Base-by-base conservation (phyloP, 2,329 filamentous ascomycete species). In the Fusarium sp. region DNA sequence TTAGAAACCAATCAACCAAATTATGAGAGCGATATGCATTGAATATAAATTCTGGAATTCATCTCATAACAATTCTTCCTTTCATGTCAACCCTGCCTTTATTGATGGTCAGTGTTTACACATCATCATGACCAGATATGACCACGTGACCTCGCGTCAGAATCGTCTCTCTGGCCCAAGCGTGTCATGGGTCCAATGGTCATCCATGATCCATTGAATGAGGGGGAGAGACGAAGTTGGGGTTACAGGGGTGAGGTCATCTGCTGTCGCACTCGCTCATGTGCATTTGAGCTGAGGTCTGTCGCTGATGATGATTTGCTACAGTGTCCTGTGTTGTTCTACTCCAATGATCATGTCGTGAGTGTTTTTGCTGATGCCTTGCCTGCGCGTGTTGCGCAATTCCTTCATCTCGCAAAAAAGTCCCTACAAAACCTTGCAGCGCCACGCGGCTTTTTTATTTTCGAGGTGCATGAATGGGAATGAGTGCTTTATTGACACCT, bases 101-200 rank as follows among this genome's bases (percentile, higher is more conserved):
- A 15, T 8, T 20, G 15, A 13, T 37, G 18, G 21, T 4, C 46
- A 24, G 20, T 49, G 23, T 35, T 33, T 8, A 44, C 7, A 26
- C 16, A 57, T 16, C n/a, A 56, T 43, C 16, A 47, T 38, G 43
- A 16, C 52, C 66, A 61, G 61, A 56, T n/a, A 38, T 4, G 50
- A 11, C 16, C 75, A 79, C 76, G 77, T 78, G 76, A 79, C 60
- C 75, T 76, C 77, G 77, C 78, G 77, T 79, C 77, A 77, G 70
- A 62, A 66, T 68, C 69, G 71, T 67, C 29, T 67, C 56, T 62
- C 63, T 60, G 69, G 62, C 54, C 64, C 55, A 63, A 74, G 73
- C 69, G 62, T 65, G 61, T 65, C 60, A 60, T 65, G 60, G 60
- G 52, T 57, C 57, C 24, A 53, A 37, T 49, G 48, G 29, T 33